Evolutionary conservation across 108 stramenopile genomes (phyloP).

Genomic region (Epipyxis sp.): DNA sequence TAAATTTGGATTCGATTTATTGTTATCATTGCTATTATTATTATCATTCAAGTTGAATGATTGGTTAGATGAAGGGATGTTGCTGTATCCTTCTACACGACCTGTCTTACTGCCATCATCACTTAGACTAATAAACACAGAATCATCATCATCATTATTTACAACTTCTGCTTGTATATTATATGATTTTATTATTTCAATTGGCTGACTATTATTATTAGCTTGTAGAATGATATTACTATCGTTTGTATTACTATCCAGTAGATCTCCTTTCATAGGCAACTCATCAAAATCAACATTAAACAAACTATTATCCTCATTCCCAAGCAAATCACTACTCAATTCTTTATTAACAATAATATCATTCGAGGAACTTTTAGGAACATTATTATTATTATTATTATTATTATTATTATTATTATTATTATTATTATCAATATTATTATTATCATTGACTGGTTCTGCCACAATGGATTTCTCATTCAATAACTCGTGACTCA

Average conservation of each 20-base stretch:
- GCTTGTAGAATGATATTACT: constrained; percentile 22
- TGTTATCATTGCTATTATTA: background rate
- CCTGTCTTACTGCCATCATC: background rate
- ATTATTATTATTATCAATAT: no score
- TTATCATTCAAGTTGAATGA: background rate
- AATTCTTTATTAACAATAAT: no score
- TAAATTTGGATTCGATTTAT: background rate
- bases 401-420: no score
- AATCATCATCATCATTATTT: constrained; percentile 11
- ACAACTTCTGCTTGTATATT: background rate
- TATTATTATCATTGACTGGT: no score
- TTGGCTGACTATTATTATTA: no score
- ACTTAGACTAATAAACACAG: background rate
- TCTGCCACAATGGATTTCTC: no score
- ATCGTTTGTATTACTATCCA: background rate
- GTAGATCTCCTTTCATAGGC: background rate
- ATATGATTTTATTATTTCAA: background rate
- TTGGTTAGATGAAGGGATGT: constrained; percentile 7
- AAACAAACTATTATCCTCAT: background rate
- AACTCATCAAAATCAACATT: background rate
- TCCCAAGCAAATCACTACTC: background rate
- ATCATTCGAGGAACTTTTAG: no score
- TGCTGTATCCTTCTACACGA: background rate
- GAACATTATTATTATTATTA: no score
- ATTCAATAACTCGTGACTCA: no score